Evolutionary conservation across 192 early-diverging fungal species (phyloP).

Genomic region (Phycomyces nitens): DNA sequence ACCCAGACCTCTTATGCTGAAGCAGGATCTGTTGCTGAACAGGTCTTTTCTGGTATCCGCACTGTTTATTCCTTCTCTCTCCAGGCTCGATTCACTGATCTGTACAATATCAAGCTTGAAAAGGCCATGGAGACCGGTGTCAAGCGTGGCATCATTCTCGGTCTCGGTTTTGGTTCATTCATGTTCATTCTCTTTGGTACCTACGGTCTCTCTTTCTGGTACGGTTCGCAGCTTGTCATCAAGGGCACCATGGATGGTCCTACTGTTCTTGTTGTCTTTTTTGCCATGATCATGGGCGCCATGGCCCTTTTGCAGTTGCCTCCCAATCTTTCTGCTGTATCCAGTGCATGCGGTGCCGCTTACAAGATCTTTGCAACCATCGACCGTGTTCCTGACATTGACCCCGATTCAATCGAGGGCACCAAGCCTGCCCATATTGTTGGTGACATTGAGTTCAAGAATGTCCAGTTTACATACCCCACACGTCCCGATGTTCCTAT

Average conservation of each 20-base stretch:
- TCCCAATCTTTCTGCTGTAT: slow-evolving; percentile 70
- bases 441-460: slow-evolving; percentile 70
- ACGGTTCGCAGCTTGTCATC: slow-evolving; percentile 62
- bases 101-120: slow-evolving; percentile 61
- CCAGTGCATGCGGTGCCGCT: slow-evolving; percentile 79
- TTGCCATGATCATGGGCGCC: slow-evolving; percentile 81
- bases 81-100: slow-evolving; percentile 61
- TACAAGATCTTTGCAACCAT: slow-evolving; percentile 76
- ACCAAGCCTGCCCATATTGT: slow-evolving; percentile 40
- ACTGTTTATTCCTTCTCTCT: slow-evolving; percentile 88
- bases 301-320: slow-evolving; percentile 67
- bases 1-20: slow-evolving; percentile 69
- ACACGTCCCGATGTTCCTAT: slow-evolving; percentile 78
- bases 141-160: slow-evolving; percentile 57
- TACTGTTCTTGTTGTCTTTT: slow-evolving; percentile 79
- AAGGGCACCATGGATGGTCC: slow-evolving; percentile 40
- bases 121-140: slow-evolving; percentile 62
- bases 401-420: slow-evolving; percentile 51
- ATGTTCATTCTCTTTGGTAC: slow-evolving; percentile 72
- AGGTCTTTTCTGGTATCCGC: slow-evolving; percentile 77
- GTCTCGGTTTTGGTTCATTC: slow-evolving; percentile 68
- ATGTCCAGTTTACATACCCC: slow-evolving; percentile 84
- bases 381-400: slow-evolving; percentile 78
- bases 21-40: slow-evolving; percentile 83
- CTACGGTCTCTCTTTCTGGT: slow-evolving; percentile 84